These are phyloP conservation scores for Pontederia paniculata DNA, from an alignment of 176 grass and related monocot genomes.

Conservation along the genomic window DNA sequence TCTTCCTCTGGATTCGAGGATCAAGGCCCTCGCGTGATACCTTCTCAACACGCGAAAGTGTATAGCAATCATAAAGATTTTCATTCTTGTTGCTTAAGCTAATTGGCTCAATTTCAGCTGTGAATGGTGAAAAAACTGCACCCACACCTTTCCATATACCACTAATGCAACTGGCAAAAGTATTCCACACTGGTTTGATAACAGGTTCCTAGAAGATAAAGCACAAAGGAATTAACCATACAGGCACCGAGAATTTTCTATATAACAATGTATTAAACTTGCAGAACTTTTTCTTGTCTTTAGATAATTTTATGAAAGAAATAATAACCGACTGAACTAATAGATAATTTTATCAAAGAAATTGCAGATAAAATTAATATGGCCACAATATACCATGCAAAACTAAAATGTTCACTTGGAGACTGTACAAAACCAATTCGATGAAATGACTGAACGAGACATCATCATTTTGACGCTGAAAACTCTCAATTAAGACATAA, in stretches of 20 bases:
- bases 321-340: too few species aligned
- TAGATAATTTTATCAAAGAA: too few species aligned
- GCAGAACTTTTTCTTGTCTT: too few species aligned
- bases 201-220: constrained; percentile 59
- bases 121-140: constrained; percentile 72
- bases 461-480: background rate
- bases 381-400: too few species aligned
- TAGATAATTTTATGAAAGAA: too few species aligned
- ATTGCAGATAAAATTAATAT: too few species aligned
- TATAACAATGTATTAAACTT: too few species aligned
- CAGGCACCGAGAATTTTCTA: too few species aligned
- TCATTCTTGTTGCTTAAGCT: constrained; percentile 71
- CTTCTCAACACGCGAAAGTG: constrained; percentile 60
- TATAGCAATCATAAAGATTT: constrained; percentile 91
- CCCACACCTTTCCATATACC: constrained; percentile 93
- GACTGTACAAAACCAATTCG: too few species aligned
- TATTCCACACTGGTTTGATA: constrained; percentile 79
- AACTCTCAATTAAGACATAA: background rate
- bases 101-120: constrained; percentile 88
- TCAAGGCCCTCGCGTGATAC: constrained; percentile 18
- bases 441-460: too few species aligned
- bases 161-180: constrained; percentile 81
- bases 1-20: constrained; percentile 47
- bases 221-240: background rate
- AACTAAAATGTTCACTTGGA: too few species aligned